Conservation (phyloP, 106 monocot species). For the Phalaenopsis aphrodite region DNA sequence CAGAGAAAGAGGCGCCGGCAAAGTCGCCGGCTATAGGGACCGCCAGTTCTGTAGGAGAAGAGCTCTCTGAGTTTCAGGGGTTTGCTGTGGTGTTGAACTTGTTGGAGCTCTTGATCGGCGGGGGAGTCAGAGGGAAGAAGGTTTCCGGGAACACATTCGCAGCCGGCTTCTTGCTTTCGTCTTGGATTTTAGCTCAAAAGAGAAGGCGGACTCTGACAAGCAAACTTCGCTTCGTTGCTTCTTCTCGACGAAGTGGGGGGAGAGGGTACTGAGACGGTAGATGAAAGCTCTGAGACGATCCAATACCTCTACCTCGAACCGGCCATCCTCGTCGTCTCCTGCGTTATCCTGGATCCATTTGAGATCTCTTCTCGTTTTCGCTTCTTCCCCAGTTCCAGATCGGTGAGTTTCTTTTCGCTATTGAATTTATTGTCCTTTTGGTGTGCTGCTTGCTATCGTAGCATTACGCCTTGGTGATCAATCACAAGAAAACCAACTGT, state of each 20-base stretch:
- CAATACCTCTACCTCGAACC: constrained; percentile 15
- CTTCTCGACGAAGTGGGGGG: neutral
- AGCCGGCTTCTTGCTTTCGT: neutral
- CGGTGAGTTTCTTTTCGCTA: constrained; percentile 20
- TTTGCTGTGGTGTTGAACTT: neutral
- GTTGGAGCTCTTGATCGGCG: neutral
- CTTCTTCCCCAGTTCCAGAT: constrained; percentile 38
- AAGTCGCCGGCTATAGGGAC: neutral
- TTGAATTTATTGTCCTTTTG: neutral
- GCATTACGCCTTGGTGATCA: neutral
- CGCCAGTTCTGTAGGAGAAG: neutral
- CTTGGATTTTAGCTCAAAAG: neutral
- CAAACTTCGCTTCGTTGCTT: neutral
- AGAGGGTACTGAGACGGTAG: neutral
- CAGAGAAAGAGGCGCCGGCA: neutral
- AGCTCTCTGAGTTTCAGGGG: neutral
- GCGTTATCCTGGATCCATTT: constrained; percentile 54
- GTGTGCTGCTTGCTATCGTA: neutral
- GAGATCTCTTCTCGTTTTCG: constrained; percentile 57
- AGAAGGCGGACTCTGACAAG: neutral
- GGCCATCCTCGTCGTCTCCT: constrained; percentile 22
- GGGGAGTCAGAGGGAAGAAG: neutral
- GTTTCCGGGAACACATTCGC: neutral
- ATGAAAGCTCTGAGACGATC: constrained; percentile 39
- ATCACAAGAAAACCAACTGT: neutral